phyloP scores from a whole-genome alignment of 225 moss, liverwort and hornwort species.

The Pleurozium schreberi region DNA sequence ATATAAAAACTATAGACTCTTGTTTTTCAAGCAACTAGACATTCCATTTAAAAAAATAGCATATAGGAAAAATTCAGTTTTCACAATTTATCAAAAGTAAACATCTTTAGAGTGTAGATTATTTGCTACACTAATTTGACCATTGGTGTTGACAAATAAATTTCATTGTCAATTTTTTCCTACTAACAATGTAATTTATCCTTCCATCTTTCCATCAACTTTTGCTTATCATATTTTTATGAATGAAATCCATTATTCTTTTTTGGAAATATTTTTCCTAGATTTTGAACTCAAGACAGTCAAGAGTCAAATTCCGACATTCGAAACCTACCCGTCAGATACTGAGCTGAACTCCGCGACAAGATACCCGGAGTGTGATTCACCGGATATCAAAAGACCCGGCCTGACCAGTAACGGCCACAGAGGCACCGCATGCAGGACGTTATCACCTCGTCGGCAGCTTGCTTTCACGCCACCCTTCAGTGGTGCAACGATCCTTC shows the following conservation, averaged over 20 bases:
- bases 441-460: neutral
- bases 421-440: neutral
- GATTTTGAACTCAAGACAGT: neutral
- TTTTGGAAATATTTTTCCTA: accelerated
- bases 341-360: neutral
- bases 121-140: neutral
- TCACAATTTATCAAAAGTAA: neutral
- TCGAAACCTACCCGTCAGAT: neutral
- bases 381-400: neutral
- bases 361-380: neutral
- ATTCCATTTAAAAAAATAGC: neutral
- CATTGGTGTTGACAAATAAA: neutral
- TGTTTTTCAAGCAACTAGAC: accelerated
- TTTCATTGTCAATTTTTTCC: neutral
- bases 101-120: accelerated
- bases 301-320: no score
- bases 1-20: neutral
- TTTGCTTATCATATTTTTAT: no score
- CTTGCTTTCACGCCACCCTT: constrained; percentile 4
- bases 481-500: neutral
- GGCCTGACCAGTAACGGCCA: constrained; percentile 6
- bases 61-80: neutral
- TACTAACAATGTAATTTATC: neutral
- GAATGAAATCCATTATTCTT: neutral
- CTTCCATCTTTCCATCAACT: neutral